Evolutionary conservation across 1,284 basidiomycete genomes (phyloP), one percentile per base, ranked within the genome.

Genomic region (Erythrobasidium hasegawianum): DNA sequence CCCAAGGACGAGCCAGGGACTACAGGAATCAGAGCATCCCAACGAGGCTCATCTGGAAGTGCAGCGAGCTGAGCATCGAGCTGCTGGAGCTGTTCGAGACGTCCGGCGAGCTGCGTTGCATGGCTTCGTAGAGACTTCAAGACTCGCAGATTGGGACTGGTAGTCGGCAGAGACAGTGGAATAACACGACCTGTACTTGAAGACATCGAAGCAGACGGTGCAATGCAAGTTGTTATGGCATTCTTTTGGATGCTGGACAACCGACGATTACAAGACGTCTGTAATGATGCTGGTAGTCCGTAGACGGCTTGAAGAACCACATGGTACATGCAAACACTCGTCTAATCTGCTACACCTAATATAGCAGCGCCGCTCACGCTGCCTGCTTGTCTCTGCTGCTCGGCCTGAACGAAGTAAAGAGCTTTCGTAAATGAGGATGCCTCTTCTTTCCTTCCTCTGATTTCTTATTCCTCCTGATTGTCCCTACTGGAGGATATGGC

Each of bases 161-260:
- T 29, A 18, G 52, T 18, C 49, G 62, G 62, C 24, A 65, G 53
- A 18, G 62, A 50, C n/a, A 65, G 62, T 11, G 62, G 62, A 10
- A 65, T 45, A 16, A 58, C 43, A n/a, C 43, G 33, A 33, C 33
- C 22, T 8, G 43, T 24, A 47, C 16, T 47, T 24, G 43, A 47
- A n/a, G 43, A 47, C 22, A 47, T 47, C 8, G 43, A 14, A 5
- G 43, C 5, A 33, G 33, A 33, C 4, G 43, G 16, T 24, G 22
- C 8, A 14, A 5, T 47, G 4, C n/a, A 8, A n/a, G 22, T 7
- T 14, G 43, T 47, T 47, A 24, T n/a, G 43, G 22, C 43, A 47
- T 47, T 47, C 7, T 24, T 18, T 18, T 8, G 43, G 16, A 47
- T 47, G 43, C 43, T 47, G 43, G 43, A 33, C 33, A 33, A 33